phyloP scores from a whole-genome alignment of 371 early-diverging fungal genomes.

The Zychaea mexicana region DNA sequence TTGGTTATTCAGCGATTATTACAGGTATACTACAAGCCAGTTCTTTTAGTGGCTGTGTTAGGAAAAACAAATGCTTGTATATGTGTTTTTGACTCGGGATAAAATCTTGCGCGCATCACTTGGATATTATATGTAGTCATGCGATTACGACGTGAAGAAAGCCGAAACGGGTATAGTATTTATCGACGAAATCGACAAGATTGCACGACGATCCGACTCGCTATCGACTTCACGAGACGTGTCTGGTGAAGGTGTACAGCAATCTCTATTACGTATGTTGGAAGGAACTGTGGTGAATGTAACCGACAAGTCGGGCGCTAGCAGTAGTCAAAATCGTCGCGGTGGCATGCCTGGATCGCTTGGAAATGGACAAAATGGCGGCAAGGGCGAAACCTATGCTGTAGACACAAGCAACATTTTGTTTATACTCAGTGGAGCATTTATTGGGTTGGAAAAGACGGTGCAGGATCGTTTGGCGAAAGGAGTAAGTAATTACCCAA shows the following conservation, averaged over 20 bases:
- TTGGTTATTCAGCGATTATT: conserved; percentile 84
- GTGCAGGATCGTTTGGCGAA: conserved; percentile 77
- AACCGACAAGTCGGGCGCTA: conserved; percentile 76
- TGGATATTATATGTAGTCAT: conserved; percentile 48
- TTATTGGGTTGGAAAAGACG: conserved; percentile 86
- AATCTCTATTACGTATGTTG: conserved; percentile 84
- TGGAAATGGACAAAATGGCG: conserved; percentile 41
- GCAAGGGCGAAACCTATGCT: conserved; percentile 79
- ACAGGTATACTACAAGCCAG: conserved; percentile 58
- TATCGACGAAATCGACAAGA: conserved; percentile 94
- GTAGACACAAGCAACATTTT: conserved; percentile 92
- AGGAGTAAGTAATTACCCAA: conserved; percentile 51
- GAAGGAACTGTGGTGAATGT: conserved; percentile 89
- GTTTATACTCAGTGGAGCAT: conserved; percentile 90
- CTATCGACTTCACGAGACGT: conserved; percentile 85
- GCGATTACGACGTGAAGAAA: conserved; percentile 84
- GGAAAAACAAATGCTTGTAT: background rate
- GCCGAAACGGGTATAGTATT: conserved; percentile 93
- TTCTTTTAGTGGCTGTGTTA: background rate
- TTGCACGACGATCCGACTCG: conserved; percentile 77
- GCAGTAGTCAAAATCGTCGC: conserved; percentile 39
- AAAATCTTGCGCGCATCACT: too few relatives aligned
- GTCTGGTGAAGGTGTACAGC: conserved; percentile 94
- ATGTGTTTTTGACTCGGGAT: background rate
- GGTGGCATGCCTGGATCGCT: conserved; percentile 48